Conservation (phyloP, 306 rosid genomes). For the Vigna angularis region DNA sequence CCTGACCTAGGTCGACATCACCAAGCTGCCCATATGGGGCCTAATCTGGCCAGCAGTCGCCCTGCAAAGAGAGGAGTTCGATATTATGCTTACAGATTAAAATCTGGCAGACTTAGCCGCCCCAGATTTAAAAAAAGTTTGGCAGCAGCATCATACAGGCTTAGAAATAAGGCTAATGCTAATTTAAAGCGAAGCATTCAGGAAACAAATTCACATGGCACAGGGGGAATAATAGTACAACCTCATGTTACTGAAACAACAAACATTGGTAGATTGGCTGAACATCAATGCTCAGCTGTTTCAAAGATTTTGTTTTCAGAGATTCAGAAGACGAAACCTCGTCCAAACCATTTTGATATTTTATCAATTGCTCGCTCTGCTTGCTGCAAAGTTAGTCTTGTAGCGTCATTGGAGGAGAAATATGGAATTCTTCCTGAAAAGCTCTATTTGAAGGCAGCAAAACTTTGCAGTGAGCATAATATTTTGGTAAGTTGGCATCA, state of each 20-base stretch:
- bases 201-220: slow-evolving; percentile 66
- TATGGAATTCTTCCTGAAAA: slow-evolving; percentile 80
- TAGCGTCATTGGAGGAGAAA: slow-evolving; percentile 69
- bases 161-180: slow-evolving; percentile 81
- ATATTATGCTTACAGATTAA: slow-evolving; percentile 79
- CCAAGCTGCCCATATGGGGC: slow-evolving; percentile 98
- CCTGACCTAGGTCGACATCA: slow-evolving; percentile 99
- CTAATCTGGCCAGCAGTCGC: slow-evolving; percentile 66
- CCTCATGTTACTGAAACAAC: slow-evolving; percentile 61
- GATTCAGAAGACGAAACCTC: slow-evolving; percentile 80
- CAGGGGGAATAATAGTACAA: slow-evolving; percentile 51
- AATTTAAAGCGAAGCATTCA: slow-evolving; percentile 77
- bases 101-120: slow-evolving; percentile 95
- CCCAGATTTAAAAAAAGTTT: slow-evolving; percentile 79
- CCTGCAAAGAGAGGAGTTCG: slow-evolving; percentile 89
- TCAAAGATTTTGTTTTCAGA: slow-evolving; percentile 87
- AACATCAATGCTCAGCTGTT: slow-evolving; percentile 80
- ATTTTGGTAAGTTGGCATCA: slow-evolving; percentile 72
- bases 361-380: slow-evolving; percentile 75
- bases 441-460: slow-evolving; percentile 88
- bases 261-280: slow-evolving; percentile 65
- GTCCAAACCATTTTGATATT: slow-evolving; percentile 78
- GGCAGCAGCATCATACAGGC: slow-evolving; percentile 81
- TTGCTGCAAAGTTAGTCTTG: slow-evolving; percentile 84
- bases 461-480: slow-evolving; percentile 83